A percentile compares a stretch with the other conserved stretches of the same genome.
Evolutionary conservation across 208 protist species (phyloP).

Genomic region (Wallacemonas sp.): DNA sequence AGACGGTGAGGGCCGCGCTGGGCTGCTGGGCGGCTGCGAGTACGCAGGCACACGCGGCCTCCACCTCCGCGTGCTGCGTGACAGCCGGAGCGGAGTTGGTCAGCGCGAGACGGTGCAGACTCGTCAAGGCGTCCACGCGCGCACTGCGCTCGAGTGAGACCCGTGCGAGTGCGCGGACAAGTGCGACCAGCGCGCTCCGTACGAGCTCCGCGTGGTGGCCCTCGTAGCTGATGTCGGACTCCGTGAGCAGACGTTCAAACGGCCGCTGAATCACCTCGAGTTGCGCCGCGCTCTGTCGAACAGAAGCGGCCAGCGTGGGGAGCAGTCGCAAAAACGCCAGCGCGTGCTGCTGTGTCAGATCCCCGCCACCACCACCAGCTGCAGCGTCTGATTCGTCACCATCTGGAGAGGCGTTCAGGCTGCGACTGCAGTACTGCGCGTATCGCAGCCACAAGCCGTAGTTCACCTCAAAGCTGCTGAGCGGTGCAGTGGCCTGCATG

Average conservation of each 20-base stretch:
- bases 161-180: conserved; percentile 35
- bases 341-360: not conserved
- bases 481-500: not conserved
- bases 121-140: conserved; percentile 24
- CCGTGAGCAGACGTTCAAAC: conserved; percentile 30
- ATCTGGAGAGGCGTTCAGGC: not conserved
- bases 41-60: conserved; percentile 27
- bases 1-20: conserved; percentile 36
- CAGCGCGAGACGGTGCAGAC: conserved; percentile 22
- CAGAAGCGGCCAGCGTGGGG: conserved; percentile 27
- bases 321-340: conserved; percentile 25
- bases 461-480: not conserved
- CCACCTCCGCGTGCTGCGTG: conserved; percentile 35
- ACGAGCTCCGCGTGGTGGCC: not conserved
- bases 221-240: conserved; percentile 43
- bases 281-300: conserved; percentile 43
- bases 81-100: conserved; percentile 20
- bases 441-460: conserved; percentile 15
- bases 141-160: conserved; percentile 24
- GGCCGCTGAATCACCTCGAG: conserved; percentile 32
- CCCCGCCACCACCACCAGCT: not conserved
- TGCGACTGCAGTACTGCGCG: not conserved
- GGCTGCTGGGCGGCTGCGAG: conserved; percentile 22
- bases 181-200: conserved; percentile 24
- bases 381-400: not conserved